A percentile compares a stretch with the other conserved stretches of the same genome.
phyloP scores from a whole-genome alignment of 176 grass and related monocot species.

The Oryza brachyantha region DNA sequence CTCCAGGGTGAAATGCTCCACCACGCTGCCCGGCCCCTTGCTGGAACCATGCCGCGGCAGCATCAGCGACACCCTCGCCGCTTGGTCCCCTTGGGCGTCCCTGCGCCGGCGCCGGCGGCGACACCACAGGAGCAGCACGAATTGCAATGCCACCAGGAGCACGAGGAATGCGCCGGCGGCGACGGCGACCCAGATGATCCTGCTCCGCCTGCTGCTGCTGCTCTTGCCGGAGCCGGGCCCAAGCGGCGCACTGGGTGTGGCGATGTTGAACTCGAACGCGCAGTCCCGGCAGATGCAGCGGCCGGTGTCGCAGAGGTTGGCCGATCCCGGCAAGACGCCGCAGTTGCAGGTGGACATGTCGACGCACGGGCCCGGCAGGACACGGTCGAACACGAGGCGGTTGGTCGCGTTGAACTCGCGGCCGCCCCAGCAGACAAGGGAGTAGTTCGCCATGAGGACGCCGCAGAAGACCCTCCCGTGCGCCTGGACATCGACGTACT shows the following conservation, averaged over 20 bases:
- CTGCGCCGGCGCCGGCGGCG: conserved; percentile 4
- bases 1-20: conserved; percentile 56
- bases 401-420: conserved; percentile 37
- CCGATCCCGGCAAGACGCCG: conserved; percentile 69
- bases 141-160: conserved; percentile 27
- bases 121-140: conserved; percentile 17
- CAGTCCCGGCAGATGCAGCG: conserved; percentile 64
- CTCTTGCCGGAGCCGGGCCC: not conserved
- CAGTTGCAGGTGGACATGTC: conserved; percentile 45
- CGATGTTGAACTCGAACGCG: conserved; percentile 36
- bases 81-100: not conserved
- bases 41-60: conserved; percentile 26
- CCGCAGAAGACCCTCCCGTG: conserved; percentile 49
- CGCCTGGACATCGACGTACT: conserved; percentile 70
- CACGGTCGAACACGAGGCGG: conserved; percentile 50
- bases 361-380: conserved; percentile 68
- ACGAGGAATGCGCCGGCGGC: conserved; percentile 16
- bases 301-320: conserved; percentile 38
- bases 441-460: conserved; percentile 73
- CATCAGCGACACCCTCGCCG: not conserved
- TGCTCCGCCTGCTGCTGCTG: not conserved
- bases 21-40: conserved; percentile 39
- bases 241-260: not conserved
- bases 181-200: conserved; percentile 29
- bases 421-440: conserved; percentile 82